Percentiles rank a stretch among this genome's conserved stretches.
phyloP scores from a whole-genome alignment of 2,329 filamentous ascomycete species.

The Diaporthe ilicicola region DNA sequence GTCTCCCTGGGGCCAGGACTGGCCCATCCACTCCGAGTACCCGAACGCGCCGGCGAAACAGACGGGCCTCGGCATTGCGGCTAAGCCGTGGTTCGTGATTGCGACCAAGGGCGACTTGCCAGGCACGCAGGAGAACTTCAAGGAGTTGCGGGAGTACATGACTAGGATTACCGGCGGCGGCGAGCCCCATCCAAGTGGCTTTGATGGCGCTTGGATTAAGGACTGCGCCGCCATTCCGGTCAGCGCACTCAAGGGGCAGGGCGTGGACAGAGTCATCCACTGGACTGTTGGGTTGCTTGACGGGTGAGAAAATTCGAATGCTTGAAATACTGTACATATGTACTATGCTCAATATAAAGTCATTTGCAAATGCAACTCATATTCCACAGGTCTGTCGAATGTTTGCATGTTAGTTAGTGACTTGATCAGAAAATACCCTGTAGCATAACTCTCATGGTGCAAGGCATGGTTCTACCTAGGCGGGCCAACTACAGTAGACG shows the following conservation, averaged over 20 bases:
- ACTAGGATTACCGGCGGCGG: slow-evolving; percentile 68
- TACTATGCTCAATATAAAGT: background rate
- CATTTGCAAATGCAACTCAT: background rate
- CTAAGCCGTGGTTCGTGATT: slow-evolving; percentile 96
- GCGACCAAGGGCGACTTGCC: slow-evolving; percentile 91
- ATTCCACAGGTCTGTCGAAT: background rate
- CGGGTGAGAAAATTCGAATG: slow-evolving; percentile 33
- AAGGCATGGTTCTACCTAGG: too few species aligned
- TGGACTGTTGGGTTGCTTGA: slow-evolving; percentile 76
- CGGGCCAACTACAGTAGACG: background rate
- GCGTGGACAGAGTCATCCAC: slow-evolving; percentile 78
- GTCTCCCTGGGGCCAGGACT: slow-evolving; percentile 35
- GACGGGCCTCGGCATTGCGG: slow-evolving; percentile 76
- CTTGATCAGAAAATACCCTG: background rate
- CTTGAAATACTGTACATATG: background rate
- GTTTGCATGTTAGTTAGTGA: background rate
- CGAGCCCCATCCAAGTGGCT: slow-evolving; percentile 76
- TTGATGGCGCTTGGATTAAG: slow-evolving; percentile 64
- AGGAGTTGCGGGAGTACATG: slow-evolving; percentile 74
- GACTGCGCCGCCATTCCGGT: slow-evolving; percentile 80
- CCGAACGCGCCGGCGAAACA: slow-evolving; percentile 37
- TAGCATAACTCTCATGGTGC: too few species aligned
- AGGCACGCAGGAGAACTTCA: slow-evolving; percentile 81
- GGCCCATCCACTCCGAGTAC: slow-evolving; percentile 44
- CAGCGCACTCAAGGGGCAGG: slow-evolving; percentile 88